Evolutionary conservation across 2,329 filamentous ascomycete genomes (phyloP).

Genomic region (Pseudogymnoascus sp.): DNA sequence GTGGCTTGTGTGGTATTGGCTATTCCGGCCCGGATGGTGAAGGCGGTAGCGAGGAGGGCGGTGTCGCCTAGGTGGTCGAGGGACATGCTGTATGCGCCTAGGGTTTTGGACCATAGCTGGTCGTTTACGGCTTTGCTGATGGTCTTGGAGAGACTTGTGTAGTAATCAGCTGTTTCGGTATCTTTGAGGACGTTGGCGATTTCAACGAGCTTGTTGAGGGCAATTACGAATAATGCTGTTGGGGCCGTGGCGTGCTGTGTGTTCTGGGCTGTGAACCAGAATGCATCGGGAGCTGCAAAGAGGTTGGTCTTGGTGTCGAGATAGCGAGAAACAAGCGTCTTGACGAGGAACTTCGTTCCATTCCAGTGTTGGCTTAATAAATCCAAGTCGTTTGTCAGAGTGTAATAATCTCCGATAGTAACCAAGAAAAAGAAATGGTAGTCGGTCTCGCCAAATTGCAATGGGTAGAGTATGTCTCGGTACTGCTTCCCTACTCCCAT

Average conservation of each 20-base stretch:
- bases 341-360: not conserved
- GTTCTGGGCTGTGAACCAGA: slow-evolving; percentile 2
- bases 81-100: slow-evolving; percentile 31
- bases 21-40: slow-evolving; percentile 31
- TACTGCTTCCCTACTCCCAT: slow-evolving; percentile 15
- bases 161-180: slow-evolving; percentile 21
- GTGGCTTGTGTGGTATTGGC: slow-evolving; percentile 30
- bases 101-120: slow-evolving; percentile 30
- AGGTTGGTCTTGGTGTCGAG: not conserved
- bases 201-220: slow-evolving; percentile 25
- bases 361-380: not conserved
- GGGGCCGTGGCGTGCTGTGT: not conserved
- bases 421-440: slow-evolving; percentile 7
- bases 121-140: slow-evolving; percentile 28
- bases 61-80: slow-evolving; percentile 27
- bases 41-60: slow-evolving; percentile 31
- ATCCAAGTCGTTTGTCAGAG: slow-evolving; percentile 1
- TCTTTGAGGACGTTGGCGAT: slow-evolving; percentile 32
- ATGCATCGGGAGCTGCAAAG: not conserved
- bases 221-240: slow-evolving; percentile 11
- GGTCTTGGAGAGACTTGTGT: slow-evolving; percentile 21
- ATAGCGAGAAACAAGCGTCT: not conserved
- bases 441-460: slow-evolving; percentile 8
- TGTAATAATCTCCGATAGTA: not conserved
- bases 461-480: slow-evolving; percentile 13